Conservation (phyloP, 495 filamentous ascomycete genomes). For the Paragyromitra xinjiangensis region DNA sequence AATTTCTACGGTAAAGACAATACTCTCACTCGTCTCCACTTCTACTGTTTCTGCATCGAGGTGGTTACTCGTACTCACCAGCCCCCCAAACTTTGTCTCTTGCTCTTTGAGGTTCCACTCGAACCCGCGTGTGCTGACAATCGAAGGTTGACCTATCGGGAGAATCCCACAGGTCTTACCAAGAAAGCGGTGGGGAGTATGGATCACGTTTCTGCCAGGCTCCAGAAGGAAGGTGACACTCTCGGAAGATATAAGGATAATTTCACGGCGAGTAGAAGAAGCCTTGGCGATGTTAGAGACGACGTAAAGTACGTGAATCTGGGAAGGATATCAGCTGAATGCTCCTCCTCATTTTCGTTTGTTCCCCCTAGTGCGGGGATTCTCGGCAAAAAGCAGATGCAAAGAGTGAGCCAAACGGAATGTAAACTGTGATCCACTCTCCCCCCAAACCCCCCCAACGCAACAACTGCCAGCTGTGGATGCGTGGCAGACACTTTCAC, state of each 20-base stretch:
- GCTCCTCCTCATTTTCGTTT: conserved; percentile 44
- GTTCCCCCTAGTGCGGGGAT: conserved; percentile 20
- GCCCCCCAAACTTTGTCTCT: conserved; percentile 81
- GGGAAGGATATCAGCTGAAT: neutral
- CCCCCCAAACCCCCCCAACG: conserved; percentile 85
- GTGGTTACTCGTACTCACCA: conserved; percentile 94
- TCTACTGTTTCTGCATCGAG: conserved; percentile 68
- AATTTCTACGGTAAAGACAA: conserved; percentile 88
- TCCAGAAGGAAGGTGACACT: conserved; percentile 82
- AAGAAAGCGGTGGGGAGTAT: conserved; percentile 64
- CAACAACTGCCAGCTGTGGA: conserved; percentile 65
- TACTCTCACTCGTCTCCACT: conserved; percentile 70
- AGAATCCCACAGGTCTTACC: conserved; percentile 74
- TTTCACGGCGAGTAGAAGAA: neutral
- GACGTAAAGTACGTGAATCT: conserved; percentile 57
- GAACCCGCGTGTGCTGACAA: conserved; percentile 79
- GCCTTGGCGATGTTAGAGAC: conserved; percentile 5
- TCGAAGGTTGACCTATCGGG: conserved; percentile 75
- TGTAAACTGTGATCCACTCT: conserved; percentile 92
- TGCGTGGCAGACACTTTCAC: conserved; percentile 56
- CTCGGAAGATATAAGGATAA: conserved; percentile 72
- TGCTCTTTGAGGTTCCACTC: conserved; percentile 89
- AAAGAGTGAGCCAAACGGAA: conserved; percentile 72
- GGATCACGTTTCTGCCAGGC: conserved; percentile 72
- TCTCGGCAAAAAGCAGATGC: conserved; percentile 61